Base-by-base conservation (phyloP, 371 early-diverging fungal species). In the Nematocida sp. region DNA sequence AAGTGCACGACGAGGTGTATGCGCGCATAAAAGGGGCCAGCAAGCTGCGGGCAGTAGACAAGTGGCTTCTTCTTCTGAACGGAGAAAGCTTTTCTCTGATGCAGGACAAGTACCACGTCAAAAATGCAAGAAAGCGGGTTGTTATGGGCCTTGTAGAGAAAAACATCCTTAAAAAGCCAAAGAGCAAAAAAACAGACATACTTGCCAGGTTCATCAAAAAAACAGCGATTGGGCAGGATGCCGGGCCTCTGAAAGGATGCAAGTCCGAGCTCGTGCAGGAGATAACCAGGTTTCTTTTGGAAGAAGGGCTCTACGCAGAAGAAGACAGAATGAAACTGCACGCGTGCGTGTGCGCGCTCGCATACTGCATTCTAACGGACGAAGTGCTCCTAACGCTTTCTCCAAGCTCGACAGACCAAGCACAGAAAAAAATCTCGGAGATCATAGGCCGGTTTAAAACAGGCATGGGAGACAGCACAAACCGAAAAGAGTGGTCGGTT, bases 21-120 rank as follows among this genome's bases (percentile, higher is more conserved):
- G n/a, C 11, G 13, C 46, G 32, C 7, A 57, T 70, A 15, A 70
- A 50, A 46, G 34, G 32, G 19, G n/a, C 74, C 46, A 46, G 11
- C 2, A 1, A 51, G 5, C 27, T 19, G 5, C 36, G 56, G 50
- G 15, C 55, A 2, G 32, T 60, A 1, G 31, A 60, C 21, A 62
- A 66, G 50, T 70, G 74, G 74, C 48, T 70, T 5, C 19, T 48
- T 3, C 43, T 60, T 5, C 53, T 70, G 29, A 70, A 70, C 36
- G 74, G 74, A 70, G 74, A 70, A 46, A 32, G 51, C 11, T 58
- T 43, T 53, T 58, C 57, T 5, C 11, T 60, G 4, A 31, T 29
- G 31, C 49, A 70, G 27, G 62, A 58, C 74, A 70, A 70, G 48
- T 70, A 70, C 52, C 74, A 70, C 32, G n/a, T 70, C 8, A 66